Conservation (phyloP, 192 early-diverging fungal genomes). For the Podila horticola region DNA sequence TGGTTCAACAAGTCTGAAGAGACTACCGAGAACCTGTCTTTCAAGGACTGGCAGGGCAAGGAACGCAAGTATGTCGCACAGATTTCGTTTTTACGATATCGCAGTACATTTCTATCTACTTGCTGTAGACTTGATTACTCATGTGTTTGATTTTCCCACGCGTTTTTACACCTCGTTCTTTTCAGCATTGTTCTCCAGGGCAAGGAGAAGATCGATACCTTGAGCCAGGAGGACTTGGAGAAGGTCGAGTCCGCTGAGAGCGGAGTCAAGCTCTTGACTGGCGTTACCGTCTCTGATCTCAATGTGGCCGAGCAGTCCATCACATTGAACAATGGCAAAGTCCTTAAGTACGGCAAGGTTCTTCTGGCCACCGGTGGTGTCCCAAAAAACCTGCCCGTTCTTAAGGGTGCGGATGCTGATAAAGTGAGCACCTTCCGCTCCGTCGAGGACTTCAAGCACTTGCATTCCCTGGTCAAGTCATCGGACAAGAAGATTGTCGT, state of each 20-base stretch:
- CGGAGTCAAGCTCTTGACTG: slow-evolving; percentile 57
- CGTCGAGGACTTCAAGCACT: slow-evolving; percentile 61
- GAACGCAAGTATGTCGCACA: slow-evolving; percentile 53
- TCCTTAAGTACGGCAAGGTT: slow-evolving; percentile 62
- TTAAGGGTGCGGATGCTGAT: slow-evolving; percentile 28
- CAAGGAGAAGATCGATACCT: slow-evolving; percentile 49
- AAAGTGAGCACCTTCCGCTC: slow-evolving; percentile 68
- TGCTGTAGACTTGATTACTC: not conserved
- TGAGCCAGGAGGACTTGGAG: slow-evolving; percentile 53
- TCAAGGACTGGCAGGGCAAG: slow-evolving; percentile 70
- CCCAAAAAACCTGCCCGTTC: slow-evolving; percentile 59
- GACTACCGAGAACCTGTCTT: slow-evolving; percentile 52
- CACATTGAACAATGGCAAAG: slow-evolving; percentile 58
- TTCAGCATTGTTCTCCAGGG: slow-evolving; percentile 56
- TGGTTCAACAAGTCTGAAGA: slow-evolving; percentile 64
- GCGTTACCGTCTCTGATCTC: slow-evolving; percentile 57
- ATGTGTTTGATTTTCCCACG: not conserved
- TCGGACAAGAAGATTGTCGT: slow-evolving; percentile 61
- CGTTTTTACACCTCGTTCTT: not conserved
- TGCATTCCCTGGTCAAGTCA: slow-evolving; percentile 48
- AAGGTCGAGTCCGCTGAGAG: slow-evolving; percentile 52
- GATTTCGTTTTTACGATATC: not conserved
- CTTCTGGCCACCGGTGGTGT: slow-evolving; percentile 71
- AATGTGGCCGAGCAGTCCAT: slow-evolving; percentile 64
- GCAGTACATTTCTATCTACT: not conserved